phyloP scores from a whole-genome alignment of 2,329 filamentous ascomycete species.

The Alternaria brassicicola region DNA sequence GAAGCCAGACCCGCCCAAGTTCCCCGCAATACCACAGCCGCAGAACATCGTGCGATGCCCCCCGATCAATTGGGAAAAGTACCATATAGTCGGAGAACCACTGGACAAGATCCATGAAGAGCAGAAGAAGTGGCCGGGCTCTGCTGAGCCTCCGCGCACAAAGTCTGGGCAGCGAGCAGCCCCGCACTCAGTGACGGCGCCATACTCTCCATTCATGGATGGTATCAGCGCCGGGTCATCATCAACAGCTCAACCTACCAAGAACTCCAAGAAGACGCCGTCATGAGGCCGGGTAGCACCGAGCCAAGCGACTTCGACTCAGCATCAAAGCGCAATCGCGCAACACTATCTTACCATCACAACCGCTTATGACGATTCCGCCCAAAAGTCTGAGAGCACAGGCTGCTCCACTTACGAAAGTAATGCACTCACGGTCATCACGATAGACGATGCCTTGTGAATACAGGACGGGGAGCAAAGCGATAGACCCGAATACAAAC shows the following conservation, averaged over 20 bases:
- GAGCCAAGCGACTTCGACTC: slow-evolving; percentile 1
- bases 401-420: slow-evolving; percentile 31
- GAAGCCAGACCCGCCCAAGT: slow-evolving; percentile 45
- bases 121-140: slow-evolving; percentile 61
- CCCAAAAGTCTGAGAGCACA: slow-evolving; percentile 31
- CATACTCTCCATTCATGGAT: slow-evolving; percentile 66
- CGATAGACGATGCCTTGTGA: slow-evolving; percentile 38
- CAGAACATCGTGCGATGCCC: slow-evolving; percentile 87
- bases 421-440: slow-evolving; percentile 31
- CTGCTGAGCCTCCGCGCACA: slow-evolving; percentile 48
- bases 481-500: slow-evolving; percentile 25
- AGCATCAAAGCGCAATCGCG: slow-evolving; percentile 2
- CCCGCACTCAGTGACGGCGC: slow-evolving; percentile 62
- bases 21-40: slow-evolving; percentile 72
- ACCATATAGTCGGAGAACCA: slow-evolving; percentile 84
- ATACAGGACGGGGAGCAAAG: slow-evolving; percentile 27
- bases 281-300: slow-evolving; percentile 12
- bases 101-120: slow-evolving; percentile 85
- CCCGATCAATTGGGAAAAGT: slow-evolving; percentile 93
- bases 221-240: slow-evolving; percentile 44
- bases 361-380: slow-evolving; percentile 1
- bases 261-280: slow-evolving; percentile 43
- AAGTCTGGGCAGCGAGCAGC: slow-evolving; percentile 50
- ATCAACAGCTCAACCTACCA: slow-evolving; percentile 31
- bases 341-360: neutral